Evolutionary conservation across 2,329 filamentous ascomycete genomes (phyloP).

Genomic region (Sclerotinia glacialis): DNA sequence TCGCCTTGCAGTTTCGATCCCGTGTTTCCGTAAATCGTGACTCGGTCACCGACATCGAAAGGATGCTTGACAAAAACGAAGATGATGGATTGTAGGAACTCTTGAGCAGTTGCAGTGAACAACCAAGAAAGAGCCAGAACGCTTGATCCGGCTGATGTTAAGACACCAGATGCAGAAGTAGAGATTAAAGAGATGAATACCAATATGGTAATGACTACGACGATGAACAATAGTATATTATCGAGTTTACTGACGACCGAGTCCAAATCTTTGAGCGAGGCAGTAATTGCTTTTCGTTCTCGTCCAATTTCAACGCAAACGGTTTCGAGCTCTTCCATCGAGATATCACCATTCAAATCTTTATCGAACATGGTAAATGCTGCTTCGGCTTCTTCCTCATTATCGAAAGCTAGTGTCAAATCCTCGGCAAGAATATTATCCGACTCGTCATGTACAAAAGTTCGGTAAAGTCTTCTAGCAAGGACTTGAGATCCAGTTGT

Average conservation of each 20-base stretch:
- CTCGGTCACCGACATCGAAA: slow-evolving; percentile 92
- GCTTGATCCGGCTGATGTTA: slow-evolving; percentile 85
- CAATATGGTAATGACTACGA: slow-evolving; percentile 74
- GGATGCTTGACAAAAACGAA: slow-evolving; percentile 98
- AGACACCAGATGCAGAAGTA: slow-evolving; percentile 80
- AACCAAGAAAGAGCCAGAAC: slow-evolving; percentile 91
- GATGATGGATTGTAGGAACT: slow-evolving; percentile 89
- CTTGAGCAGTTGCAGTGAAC: slow-evolving; percentile 87
- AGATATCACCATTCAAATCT: slow-evolving; percentile 94
- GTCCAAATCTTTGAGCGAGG: slow-evolving; percentile 90
- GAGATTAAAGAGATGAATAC: slow-evolving; percentile 90
- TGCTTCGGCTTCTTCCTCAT: slow-evolving; percentile 80
- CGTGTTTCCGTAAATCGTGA: slow-evolving; percentile 87
- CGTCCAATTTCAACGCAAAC: slow-evolving; percentile 93
- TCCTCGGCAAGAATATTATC: slow-evolving; percentile 79
- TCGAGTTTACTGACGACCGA: slow-evolving; percentile 90
- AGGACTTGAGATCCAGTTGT: slow-evolving; percentile 76
- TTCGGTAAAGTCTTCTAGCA: slow-evolving; percentile 83
- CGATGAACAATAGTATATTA: slow-evolving; percentile 83
- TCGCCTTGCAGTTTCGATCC: slow-evolving; percentile 76
- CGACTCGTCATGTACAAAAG: slow-evolving; percentile 70
- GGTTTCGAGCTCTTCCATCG: slow-evolving; percentile 88
- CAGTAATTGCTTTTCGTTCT: slow-evolving; percentile 92
- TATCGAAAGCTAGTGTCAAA: slow-evolving; percentile 73
- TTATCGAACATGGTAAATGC: slow-evolving; percentile 94